Evolutionary conservation across 306 rosid genomes (phyloP).

Genomic region (Astragalus glycyphyllos): DNA sequence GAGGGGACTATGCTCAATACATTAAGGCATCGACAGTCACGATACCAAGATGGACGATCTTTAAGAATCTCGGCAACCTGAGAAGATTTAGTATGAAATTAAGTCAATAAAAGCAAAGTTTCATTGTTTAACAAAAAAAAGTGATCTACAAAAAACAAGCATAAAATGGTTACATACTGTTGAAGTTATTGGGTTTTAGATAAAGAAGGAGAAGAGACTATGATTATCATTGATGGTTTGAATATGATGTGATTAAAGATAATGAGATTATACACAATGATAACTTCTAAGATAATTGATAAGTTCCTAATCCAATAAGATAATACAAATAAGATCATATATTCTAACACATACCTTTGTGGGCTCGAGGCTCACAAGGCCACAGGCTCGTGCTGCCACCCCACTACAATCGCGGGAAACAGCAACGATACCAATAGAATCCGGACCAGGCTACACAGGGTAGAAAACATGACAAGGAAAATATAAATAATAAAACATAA

Average conservation of each 20-base stretch:
- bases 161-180: neutral
- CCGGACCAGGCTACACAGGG: conserved; percentile 83
- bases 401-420: conserved; percentile 84
- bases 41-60: conserved; percentile 86
- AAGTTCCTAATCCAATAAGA: too few species aligned
- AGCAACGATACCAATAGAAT: conserved; percentile 88
- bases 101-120: neutral
- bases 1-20: conserved; percentile 73
- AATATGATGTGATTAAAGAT: too few species aligned
- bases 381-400: conserved; percentile 90
- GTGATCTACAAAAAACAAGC: neutral
- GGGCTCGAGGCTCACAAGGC: conserved; percentile 92
- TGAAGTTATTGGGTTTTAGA: too few species aligned
- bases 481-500: neutral
- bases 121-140: neutral
- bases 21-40: conserved; percentile 85
- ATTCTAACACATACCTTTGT: conserved; percentile 52
- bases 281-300: too few species aligned
- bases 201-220: too few species aligned
- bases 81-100: neutral
- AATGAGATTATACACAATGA: too few species aligned
- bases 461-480: neutral
- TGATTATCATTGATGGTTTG: too few species aligned
- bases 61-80: conserved; percentile 87
- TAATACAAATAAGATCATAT: too few species aligned